These are phyloP conservation scores for Cocos nucifera DNA, from an alignment of 176 grass and related monocot genomes.

Conservation along the genomic window DNA sequence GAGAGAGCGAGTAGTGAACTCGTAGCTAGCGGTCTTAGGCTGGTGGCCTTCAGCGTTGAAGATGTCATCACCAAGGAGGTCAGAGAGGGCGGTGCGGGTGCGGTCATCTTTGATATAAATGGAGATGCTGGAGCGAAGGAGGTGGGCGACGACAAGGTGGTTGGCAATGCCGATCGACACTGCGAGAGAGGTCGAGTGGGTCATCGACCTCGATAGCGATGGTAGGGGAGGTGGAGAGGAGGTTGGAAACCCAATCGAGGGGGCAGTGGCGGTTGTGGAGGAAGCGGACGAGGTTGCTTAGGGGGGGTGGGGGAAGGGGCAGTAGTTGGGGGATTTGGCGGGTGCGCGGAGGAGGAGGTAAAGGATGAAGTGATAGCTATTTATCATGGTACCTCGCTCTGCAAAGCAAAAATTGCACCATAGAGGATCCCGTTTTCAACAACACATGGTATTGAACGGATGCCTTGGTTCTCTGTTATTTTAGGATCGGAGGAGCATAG, in stretches of 20 bases:
- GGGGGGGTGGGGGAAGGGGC: slow-evolving; percentile 40
- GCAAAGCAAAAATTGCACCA: too few relatives aligned
- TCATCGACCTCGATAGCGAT: slow-evolving; percentile 43
- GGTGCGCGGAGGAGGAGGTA: slow-evolving; percentile 9
- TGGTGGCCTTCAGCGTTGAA: slow-evolving; percentile 6
- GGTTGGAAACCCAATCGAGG: slow-evolving; percentile 62
- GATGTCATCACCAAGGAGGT: slow-evolving; percentile 1
- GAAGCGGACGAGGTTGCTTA: slow-evolving; percentile 41
- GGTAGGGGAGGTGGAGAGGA: slow-evolving; percentile 31
- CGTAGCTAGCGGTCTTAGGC: not conserved
- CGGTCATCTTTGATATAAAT: slow-evolving; percentile 62
- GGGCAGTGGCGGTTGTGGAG: slow-evolving; percentile 54
- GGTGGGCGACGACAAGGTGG: slow-evolving; percentile 34
- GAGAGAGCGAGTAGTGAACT: slow-evolving; percentile 9
- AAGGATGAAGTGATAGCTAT: not conserved
- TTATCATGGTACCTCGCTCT: too few relatives aligned
- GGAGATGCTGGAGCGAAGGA: slow-evolving; percentile 34
- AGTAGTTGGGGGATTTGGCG: slow-evolving; percentile 21
- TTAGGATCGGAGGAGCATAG: too few relatives aligned
- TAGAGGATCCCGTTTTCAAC: too few relatives aligned
- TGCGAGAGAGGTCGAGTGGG: slow-evolving; percentile 31
- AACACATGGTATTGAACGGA: too few relatives aligned
- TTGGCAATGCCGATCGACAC: slow-evolving; percentile 42
- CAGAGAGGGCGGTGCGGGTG: slow-evolving; percentile 23
- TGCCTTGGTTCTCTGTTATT: too few relatives aligned